Conservation (phyloP, 495 filamentous ascomycete species). For the Trichocladium uniseriatum region DNA sequence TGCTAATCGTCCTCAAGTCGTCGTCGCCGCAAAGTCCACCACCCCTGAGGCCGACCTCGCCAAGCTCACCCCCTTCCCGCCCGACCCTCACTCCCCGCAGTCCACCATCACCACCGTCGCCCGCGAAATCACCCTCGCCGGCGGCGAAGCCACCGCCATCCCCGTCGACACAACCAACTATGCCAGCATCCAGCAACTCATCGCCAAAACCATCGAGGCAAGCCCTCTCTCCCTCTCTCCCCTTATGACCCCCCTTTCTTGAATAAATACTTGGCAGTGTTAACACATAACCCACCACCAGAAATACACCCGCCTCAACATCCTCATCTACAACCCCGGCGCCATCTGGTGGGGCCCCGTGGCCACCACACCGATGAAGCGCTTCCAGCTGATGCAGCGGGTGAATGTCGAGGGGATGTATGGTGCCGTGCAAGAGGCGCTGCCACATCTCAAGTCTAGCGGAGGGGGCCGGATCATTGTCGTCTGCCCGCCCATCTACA, state of each 20-base stretch:
- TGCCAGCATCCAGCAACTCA: conserved; percentile 51
- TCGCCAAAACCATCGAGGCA: conserved; percentile 51
- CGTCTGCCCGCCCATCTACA: conserved; percentile 79
- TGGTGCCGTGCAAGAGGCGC: conserved; percentile 52
- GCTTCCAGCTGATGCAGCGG: conserved; percentile 74
- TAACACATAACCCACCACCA: conserved; percentile 12
- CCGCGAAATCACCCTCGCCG: conserved; percentile 62
- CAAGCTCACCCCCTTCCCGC: conserved; percentile 54
- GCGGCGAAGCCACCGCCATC: conserved; percentile 56
- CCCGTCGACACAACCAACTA: conserved; percentile 61
- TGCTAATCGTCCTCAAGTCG: conserved; percentile 44
- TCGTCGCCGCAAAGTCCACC: conserved; percentile 71
- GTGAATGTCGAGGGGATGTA: conserved; percentile 74
- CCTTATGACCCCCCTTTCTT: not conserved
- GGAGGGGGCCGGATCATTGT: conserved; percentile 63
- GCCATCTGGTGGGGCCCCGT: conserved; percentile 83
- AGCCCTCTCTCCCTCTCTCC: not conserved
- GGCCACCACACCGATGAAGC: conserved; percentile 61
- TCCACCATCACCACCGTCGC: conserved; percentile 81
- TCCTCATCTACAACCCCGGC: conserved; percentile 73
- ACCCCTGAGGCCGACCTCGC: conserved; percentile 56
- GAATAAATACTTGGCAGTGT: too few relatives aligned
- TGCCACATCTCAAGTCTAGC: conserved; percentile 54
- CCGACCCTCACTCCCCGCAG: conserved; percentile 66
- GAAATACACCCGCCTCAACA: conserved; percentile 57